These are phyloP conservation scores for Kodamaea fukazawae DNA, from an alignment of 805 yeast genomes.

Conservation along the genomic window DNA sequence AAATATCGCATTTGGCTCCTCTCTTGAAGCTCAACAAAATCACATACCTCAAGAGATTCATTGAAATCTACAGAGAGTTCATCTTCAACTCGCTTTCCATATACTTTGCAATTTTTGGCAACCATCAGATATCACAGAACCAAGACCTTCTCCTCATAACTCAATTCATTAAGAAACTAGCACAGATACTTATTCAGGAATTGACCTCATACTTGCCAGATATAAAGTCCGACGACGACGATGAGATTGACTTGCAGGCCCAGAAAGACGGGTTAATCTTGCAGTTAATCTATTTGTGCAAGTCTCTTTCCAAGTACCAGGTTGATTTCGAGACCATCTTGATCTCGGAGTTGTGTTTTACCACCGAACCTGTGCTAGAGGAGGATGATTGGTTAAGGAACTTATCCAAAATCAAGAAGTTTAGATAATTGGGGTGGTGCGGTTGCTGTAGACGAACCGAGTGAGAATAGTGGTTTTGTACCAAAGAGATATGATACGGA, in stretches of 20 bases:
- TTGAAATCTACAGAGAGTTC: slow-evolving; percentile 83
- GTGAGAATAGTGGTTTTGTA: background rate
- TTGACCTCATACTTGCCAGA: slow-evolving; percentile 23
- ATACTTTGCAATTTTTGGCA: slow-evolving; percentile 56
- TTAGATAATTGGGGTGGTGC: slow-evolving; percentile 14
- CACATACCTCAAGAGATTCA: slow-evolving; percentile 68
- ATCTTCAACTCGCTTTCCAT: slow-evolving; percentile 71
- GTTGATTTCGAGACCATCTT: slow-evolving; percentile 65
- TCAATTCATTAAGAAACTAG: slow-evolving; percentile 32
- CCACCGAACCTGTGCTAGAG: slow-evolving; percentile 19
- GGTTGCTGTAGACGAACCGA: too few species aligned
- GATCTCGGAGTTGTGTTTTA: slow-evolving; percentile 36
- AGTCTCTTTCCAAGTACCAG: slow-evolving; percentile 69
- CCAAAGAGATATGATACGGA: too few species aligned
- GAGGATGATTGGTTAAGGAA: slow-evolving; percentile 37
- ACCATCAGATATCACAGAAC: slow-evolving; percentile 19
- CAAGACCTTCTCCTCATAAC: slow-evolving; percentile 24
- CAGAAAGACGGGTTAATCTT: slow-evolving; percentile 66
- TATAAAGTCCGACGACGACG: slow-evolving; percentile 15
- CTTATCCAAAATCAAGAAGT: slow-evolving; percentile 34
- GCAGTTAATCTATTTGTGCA: slow-evolving; percentile 87
- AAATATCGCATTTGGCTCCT: slow-evolving; percentile 56
- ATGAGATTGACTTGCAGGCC: slow-evolving; percentile 35
- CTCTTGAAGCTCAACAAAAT: slow-evolving; percentile 51
- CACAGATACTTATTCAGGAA: slow-evolving; percentile 22